Conservation (phyloP, 1,284 basidiomycete species). For the Pascua sp. region DNA sequence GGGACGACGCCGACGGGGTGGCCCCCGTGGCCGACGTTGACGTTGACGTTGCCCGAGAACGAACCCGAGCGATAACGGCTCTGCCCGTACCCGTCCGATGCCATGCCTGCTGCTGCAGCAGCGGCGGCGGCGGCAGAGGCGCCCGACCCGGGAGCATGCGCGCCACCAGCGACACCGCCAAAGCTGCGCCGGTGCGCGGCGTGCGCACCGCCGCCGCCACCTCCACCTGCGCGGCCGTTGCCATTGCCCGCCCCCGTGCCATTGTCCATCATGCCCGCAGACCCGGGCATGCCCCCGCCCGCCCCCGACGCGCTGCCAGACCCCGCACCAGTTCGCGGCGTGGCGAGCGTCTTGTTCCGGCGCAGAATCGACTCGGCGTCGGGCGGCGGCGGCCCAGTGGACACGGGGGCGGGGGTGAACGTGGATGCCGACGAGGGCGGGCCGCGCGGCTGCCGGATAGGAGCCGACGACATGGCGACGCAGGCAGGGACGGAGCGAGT, state of each 20-base stretch:
- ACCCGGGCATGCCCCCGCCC: slow-evolving; percentile 13
- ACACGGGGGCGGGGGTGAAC: not conserved
- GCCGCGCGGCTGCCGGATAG: slow-evolving; percentile 44
- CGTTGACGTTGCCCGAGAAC: slow-evolving; percentile 5
- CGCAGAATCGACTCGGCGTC: slow-evolving; percentile 34
- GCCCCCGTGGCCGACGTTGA: not conserved
- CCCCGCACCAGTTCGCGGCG: slow-evolving; percentile 27
- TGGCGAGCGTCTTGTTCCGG: slow-evolving; percentile 38
- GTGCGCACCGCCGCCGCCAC: not conserved
- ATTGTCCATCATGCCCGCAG: slow-evolving; percentile 13
- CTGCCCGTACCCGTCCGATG: not conserved
- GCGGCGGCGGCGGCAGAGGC: no score
- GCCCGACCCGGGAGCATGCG: not conserved
- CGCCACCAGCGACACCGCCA: slow-evolving; percentile 2
- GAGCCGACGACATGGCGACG: slow-evolving; percentile 26
- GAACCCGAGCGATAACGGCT: slow-evolving; percentile 11
- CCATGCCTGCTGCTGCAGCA: no score
- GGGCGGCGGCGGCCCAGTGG: slow-evolving; percentile 29
- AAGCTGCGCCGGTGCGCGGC: slow-evolving; percentile 9
- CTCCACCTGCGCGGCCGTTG: not conserved
- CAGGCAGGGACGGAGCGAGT: not conserved
- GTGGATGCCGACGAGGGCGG: slow-evolving; percentile 29
- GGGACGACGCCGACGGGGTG: not conserved
- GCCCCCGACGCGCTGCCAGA: slow-evolving; percentile 11
- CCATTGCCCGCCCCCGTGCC: not conserved